Percentiles rank a stretch among this genome's conserved stretches.
Evolutionary conservation across 345 rosid species (phyloP).

Genomic region (Garcia nutans): DNA sequence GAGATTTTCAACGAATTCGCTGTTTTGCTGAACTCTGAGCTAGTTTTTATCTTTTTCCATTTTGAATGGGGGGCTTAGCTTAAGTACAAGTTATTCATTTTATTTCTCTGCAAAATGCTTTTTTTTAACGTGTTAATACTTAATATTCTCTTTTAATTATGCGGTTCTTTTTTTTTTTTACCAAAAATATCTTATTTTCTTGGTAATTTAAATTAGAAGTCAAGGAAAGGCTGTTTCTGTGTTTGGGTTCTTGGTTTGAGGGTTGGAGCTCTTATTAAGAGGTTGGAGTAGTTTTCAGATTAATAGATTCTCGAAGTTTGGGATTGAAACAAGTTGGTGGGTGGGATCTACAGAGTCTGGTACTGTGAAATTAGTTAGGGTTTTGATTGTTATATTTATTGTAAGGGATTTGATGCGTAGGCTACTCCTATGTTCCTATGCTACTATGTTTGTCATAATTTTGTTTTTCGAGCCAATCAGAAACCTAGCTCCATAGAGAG

Average conservation of each 20-base stretch:
- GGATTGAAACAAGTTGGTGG: background rate
- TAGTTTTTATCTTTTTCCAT: too few relatives aligned
- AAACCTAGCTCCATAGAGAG: background rate
- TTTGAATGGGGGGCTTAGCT: too few relatives aligned
- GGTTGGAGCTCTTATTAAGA: background rate
- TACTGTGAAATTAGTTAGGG: background rate
- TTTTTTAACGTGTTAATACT: background rate
- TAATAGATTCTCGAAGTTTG: background rate
- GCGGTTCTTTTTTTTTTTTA: background rate
- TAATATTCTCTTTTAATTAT: background rate
- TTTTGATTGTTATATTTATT: background rate
- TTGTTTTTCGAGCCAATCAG: background rate
- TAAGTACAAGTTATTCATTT: too few relatives aligned
- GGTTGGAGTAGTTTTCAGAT: background rate
- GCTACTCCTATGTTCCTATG: background rate
- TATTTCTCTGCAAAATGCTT: too few relatives aligned
- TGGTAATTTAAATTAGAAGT: background rate
- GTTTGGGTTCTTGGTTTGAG: background rate
- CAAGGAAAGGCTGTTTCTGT: background rate
- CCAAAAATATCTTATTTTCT: background rate
- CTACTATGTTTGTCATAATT: background rate
- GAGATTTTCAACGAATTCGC: background rate
- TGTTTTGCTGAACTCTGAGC: background rate
- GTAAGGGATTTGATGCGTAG: background rate
- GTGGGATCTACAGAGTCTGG: background rate